phyloP scores from a whole-genome alignment of 805 yeast genomes.

The Blastobotrys robertii region DNA sequence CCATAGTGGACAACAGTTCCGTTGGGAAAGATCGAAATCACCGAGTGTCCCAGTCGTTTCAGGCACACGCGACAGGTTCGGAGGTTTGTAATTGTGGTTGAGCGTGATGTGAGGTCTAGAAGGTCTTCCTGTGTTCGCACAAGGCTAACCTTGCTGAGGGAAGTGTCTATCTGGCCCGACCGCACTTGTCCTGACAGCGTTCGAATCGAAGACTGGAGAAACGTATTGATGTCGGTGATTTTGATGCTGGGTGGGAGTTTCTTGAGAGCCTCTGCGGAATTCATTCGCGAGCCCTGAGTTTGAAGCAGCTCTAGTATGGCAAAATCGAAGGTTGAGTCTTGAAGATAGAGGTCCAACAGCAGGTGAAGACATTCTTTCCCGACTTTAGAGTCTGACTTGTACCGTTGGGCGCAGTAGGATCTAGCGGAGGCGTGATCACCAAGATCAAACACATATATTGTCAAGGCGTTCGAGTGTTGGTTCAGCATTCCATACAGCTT shows the following conservation, averaged over 20 bases:
- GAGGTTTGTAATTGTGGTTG: conserved; percentile 33
- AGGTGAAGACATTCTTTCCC: conserved; percentile 42
- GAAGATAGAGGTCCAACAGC: conserved; percentile 35
- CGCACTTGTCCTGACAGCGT: conserved; percentile 32
- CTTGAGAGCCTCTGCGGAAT: conserved; percentile 35
- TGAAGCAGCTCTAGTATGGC: conserved; percentile 34
- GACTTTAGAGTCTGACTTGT: conserved; percentile 26
- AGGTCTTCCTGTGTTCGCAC: conserved; percentile 37
- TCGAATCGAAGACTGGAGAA: conserved; percentile 38
- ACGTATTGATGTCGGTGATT: conserved; percentile 33
- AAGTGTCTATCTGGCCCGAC: conserved; percentile 34
- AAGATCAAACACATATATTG: conserved; percentile 48
- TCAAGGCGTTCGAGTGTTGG: conserved; percentile 53
- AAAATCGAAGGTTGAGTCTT: conserved; percentile 22
- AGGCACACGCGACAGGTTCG: conserved; percentile 51
- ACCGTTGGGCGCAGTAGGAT: conserved; percentile 46
- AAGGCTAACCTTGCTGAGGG: conserved; percentile 45
- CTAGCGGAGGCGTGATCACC: conserved; percentile 51
- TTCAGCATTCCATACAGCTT: conserved; percentile 49
- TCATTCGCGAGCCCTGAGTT: conserved; percentile 40
- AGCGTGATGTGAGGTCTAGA: conserved; percentile 30
- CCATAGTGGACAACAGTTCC: conserved; percentile 46
- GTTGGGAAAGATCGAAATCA: conserved; percentile 40
- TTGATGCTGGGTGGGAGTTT: conserved; percentile 44
- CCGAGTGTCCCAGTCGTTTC: conserved; percentile 44